Evolutionary conservation across 2,329 filamentous ascomycete genomes (phyloP).

Genomic region (Calonectria pseudoreteaudii): DNA sequence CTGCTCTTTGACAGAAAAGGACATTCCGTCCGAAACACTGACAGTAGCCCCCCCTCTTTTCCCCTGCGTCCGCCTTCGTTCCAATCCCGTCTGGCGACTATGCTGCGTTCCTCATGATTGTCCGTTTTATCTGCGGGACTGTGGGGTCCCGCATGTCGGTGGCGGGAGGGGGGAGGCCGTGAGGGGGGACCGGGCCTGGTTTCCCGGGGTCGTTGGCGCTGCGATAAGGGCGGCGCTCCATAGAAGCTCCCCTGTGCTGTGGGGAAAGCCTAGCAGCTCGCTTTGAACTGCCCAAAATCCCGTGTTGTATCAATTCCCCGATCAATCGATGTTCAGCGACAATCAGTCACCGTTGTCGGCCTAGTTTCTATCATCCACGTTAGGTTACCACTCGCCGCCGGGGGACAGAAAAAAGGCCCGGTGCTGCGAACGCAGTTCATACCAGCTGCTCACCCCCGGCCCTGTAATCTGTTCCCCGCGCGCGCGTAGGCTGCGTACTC

Average conservation of each 20-base stretch:
- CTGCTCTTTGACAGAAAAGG: conserved; percentile 9
- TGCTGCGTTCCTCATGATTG: not conserved
- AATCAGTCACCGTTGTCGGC: not conserved
- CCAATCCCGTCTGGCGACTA: not conserved
- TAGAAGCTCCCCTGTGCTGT: conserved; percentile 17
- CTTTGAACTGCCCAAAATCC: conserved; percentile 6
- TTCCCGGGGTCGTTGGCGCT: not conserved
- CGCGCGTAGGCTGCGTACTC: not conserved
- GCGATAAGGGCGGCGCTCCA: conserved; percentile 1
- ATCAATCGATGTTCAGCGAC: not conserved
- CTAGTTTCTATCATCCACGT: not conserved
- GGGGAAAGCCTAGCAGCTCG: conserved; percentile 12
- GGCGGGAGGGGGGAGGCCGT: not conserved
- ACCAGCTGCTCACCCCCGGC: not conserved
- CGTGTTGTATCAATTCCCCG: not conserved
- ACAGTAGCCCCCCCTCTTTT: not conserved
- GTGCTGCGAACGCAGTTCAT: not conserved
- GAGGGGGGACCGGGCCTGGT: not conserved
- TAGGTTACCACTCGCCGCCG: not conserved
- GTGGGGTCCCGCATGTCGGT: not conserved
- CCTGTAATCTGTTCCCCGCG: not conserved
- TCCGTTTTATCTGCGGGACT: conserved; percentile 4
- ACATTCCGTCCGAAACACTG: conserved; percentile 14
- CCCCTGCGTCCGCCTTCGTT: conserved; percentile 9
- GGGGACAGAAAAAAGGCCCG: not conserved